Percentiles rank a stretch among this genome's conserved stretches.
Evolutionary conservation across 2,329 filamentous ascomycete genomes (phyloP).

Genomic region (Curvularia eragrostidis): DNA sequence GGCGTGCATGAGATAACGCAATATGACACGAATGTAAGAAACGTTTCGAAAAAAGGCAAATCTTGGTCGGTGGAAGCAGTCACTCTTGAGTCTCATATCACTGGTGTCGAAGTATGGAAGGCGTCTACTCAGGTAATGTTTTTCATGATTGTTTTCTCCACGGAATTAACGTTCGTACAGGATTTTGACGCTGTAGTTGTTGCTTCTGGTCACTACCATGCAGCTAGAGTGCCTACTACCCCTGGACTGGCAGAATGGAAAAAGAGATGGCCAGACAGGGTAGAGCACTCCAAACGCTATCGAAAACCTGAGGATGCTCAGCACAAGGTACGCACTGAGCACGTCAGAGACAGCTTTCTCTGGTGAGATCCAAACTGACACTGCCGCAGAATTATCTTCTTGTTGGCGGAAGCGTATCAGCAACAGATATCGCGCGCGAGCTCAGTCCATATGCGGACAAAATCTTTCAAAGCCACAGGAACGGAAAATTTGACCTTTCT

Average conservation of each 20-base stretch:
- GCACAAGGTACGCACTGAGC: constrained; percentile 51
- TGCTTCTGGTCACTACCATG: constrained; percentile 64
- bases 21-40: constrained; percentile 67
- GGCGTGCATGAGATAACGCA: constrained; percentile 59
- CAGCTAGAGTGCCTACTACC: constrained; percentile 58
- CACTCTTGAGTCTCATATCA: constrained; percentile 44
- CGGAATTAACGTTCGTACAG: constrained; percentile 25
- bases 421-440: constrained; percentile 62
- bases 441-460: constrained; percentile 54
- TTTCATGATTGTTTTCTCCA: accelerated
- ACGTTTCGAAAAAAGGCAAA: constrained; percentile 54
- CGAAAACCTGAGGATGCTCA: constrained; percentile 56
- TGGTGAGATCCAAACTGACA: not conserved
- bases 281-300: constrained; percentile 62
- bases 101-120: constrained; percentile 16
- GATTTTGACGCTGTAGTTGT: constrained; percentile 60
- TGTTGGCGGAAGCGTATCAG: constrained; percentile 63
- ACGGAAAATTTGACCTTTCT: constrained; percentile 66
- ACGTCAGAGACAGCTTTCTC: not conserved
- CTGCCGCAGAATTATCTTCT: constrained; percentile 57
- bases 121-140: constrained; percentile 10
- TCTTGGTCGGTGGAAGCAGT: constrained; percentile 62
- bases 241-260: constrained; percentile 58
- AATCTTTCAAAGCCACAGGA: constrained; percentile 64
- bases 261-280: constrained; percentile 52